Percentiles rank a stretch among this genome's conserved stretches.
phyloP scores from a whole-genome alignment of 2,329 filamentous ascomycete genomes.

The Aspergillus fijiensis region DNA sequence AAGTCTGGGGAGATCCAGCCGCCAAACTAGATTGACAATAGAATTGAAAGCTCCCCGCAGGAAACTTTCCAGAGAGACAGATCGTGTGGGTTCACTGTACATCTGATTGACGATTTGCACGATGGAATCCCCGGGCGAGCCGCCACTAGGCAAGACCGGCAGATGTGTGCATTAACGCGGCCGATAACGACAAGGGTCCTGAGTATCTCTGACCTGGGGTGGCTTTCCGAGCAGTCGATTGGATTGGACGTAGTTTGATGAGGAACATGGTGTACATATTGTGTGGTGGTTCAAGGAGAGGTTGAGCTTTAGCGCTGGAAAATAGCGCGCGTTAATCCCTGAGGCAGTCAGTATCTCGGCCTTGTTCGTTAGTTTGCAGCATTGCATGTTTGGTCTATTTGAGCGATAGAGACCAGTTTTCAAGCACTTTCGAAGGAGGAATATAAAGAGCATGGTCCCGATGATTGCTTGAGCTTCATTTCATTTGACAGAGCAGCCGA shows the following conservation, averaged over 20 bases:
- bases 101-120: constrained; percentile 3
- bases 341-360: neutral
- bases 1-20: constrained; percentile 4
- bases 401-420: neutral
- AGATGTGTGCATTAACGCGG: constrained; percentile 19
- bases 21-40: constrained; percentile 14
- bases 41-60: constrained; percentile 11
- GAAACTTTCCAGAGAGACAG: constrained; percentile 7
- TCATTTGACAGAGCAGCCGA: neutral
- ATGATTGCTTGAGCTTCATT: neutral
- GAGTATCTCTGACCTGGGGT: constrained; percentile 2
- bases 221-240: constrained; percentile 9
- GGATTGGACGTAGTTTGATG: constrained; percentile 3
- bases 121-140: constrained; percentile 14
- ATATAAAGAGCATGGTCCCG: neutral
- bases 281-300: neutral
- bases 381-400: neutral
- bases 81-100: neutral
- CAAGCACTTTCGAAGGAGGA: neutral
- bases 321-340: neutral
- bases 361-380: neutral
- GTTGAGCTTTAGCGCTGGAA: neutral
- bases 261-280: neutral
- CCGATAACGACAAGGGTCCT: constrained; percentile 18
- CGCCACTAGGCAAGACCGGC: constrained; percentile 15